These are phyloP conservation scores for Penicillium sp. DNA, from an alignment of 2,329 filamentous ascomycete species.

Conservation along the genomic window DNA sequence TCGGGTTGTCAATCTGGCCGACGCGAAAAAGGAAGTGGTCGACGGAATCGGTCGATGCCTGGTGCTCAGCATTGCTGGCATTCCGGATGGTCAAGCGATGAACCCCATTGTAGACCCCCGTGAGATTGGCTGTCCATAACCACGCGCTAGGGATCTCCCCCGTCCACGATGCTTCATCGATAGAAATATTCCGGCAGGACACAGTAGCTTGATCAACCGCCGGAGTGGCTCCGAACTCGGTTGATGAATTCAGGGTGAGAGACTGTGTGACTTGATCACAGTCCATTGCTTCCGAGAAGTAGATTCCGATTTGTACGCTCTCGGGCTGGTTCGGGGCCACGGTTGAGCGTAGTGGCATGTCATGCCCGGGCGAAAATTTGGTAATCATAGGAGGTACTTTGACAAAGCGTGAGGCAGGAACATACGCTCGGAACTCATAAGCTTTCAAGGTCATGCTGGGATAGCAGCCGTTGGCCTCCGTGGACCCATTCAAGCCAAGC, in stretches of 20 bases:
- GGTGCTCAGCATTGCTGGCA: conserved; percentile 42
- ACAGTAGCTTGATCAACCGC: conserved; percentile 46
- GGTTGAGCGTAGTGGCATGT: conserved; percentile 53
- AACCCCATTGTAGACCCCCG: conserved; percentile 59
- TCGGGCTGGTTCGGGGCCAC: conserved; percentile 43
- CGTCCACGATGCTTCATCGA: conserved; percentile 39
- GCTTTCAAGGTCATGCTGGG: conserved; percentile 51
- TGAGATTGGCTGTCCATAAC: conserved; percentile 52
- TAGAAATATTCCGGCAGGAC: conserved; percentile 44
- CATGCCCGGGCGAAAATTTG: conserved; percentile 60
- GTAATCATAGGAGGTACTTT: conserved; percentile 57
- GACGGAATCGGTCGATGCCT: conserved; percentile 48
- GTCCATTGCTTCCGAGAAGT: conserved; percentile 61
- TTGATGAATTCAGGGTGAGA: conserved; percentile 54
- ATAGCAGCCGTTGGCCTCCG: conserved; percentile 55
- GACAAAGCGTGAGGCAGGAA: conserved; percentile 51
- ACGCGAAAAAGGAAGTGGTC: conserved; percentile 64
- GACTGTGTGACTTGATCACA: conserved; percentile 53
- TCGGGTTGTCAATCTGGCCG: conserved; percentile 57
- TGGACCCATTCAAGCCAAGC: conserved; percentile 49
- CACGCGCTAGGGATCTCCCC: conserved; percentile 56
- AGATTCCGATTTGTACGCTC: conserved; percentile 48
- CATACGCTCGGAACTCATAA: conserved; percentile 61
- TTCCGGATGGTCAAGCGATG: conserved; percentile 59
- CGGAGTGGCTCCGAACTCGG: conserved; percentile 46